Percentiles rank a stretch among this genome's conserved stretches.
These are phyloP conservation scores for Rusavskia elegans DNA, from an alignment of 495 filamentous ascomycete species.

Conservation along the genomic window DNA sequence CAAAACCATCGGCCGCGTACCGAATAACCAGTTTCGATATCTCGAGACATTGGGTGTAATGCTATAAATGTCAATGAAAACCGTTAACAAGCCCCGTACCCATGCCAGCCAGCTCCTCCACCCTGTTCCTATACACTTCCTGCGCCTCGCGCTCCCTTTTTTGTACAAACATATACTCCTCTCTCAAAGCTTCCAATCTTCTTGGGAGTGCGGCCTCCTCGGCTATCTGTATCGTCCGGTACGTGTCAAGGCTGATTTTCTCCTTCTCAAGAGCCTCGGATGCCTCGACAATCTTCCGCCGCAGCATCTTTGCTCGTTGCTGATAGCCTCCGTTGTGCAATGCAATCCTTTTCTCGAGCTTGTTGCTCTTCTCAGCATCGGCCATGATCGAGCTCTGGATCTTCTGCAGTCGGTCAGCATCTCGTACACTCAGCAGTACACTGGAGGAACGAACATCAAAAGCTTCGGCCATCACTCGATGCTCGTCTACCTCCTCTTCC, in stretches of 20 bases:
- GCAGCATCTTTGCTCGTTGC: constrained; percentile 65
- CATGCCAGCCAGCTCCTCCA: constrained; percentile 61
- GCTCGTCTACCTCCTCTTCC: constrained; percentile 51
- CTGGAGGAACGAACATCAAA: constrained; percentile 41
- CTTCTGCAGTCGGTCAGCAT: constrained; percentile 32
- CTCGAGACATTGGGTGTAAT: not conserved
- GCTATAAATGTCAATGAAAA: not conserved
- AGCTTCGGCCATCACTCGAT: constrained; percentile 40
- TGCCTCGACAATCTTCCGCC: constrained; percentile 67
- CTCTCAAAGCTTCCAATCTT: constrained; percentile 58
- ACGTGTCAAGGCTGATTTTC: constrained; percentile 53
- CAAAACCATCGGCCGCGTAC: no score
- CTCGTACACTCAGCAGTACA: constrained; percentile 14
- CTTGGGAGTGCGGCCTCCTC: constrained; percentile 61
- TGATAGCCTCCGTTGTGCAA: constrained; percentile 83
- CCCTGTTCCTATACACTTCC: constrained; percentile 59
- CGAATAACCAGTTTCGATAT: no score
- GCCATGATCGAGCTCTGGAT: constrained; percentile 54
- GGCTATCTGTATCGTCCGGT: constrained; percentile 55
- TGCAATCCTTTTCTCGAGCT: constrained; percentile 84
- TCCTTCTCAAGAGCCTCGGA: constrained; percentile 60
- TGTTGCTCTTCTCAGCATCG: constrained; percentile 64
- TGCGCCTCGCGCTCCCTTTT: constrained; percentile 81
- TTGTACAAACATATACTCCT: constrained; percentile 71
- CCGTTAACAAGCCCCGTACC: constrained; percentile 9